Percentiles rank a stretch among this genome's conserved stretches.
Evolutionary conservation across 2,329 filamentous ascomycete genomes (phyloP).

Genomic region (Plenodomus tracheiphilus): DNA sequence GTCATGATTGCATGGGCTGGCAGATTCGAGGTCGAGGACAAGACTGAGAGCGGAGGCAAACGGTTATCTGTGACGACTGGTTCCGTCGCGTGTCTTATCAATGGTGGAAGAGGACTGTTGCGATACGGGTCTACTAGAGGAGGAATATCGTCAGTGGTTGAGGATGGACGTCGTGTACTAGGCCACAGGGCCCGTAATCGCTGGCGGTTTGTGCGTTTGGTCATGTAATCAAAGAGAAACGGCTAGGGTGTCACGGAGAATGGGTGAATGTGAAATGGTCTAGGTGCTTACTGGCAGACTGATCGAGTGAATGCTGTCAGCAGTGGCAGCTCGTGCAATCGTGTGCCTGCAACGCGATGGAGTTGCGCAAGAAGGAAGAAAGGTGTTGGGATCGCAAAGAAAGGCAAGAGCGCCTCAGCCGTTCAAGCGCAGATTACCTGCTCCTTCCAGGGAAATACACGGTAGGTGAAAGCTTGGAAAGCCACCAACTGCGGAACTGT

Average conservation of each 20-base stretch:
- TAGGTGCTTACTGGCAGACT: constrained; percentile 7
- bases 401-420: constrained; percentile 9
- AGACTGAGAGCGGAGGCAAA: constrained; percentile 2
- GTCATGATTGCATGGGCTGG: constrained; percentile 21
- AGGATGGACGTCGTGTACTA: constrained; percentile 16
- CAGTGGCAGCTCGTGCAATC: constrained; percentile 7
- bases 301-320: neutral
- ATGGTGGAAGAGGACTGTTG: constrained; percentile 5
- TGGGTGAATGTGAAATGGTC: constrained; percentile 2
- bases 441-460: constrained; percentile 7
- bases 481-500: neutral
- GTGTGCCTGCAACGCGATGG: constrained; percentile 2
- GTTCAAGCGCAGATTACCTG: constrained; percentile 14
- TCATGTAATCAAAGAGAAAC: constrained; percentile 18
- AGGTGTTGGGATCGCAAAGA: constrained; percentile 6
- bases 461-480: constrained; percentile 3
- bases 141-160: constrained; percentile 35
- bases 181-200: constrained; percentile 20
- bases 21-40: constrained; percentile 1
- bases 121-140: constrained; percentile 14
- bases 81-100: constrained; percentile 20
- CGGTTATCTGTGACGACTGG: constrained; percentile 4
- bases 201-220: constrained; percentile 19
- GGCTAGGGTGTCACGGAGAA: constrained; percentile 17
- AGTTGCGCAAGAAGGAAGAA: neutral